Percentiles rank a stretch among this genome's conserved stretches.
Conservation (phyloP, 106 monocot genomes). For the Platanthera zijinensis region DNA sequence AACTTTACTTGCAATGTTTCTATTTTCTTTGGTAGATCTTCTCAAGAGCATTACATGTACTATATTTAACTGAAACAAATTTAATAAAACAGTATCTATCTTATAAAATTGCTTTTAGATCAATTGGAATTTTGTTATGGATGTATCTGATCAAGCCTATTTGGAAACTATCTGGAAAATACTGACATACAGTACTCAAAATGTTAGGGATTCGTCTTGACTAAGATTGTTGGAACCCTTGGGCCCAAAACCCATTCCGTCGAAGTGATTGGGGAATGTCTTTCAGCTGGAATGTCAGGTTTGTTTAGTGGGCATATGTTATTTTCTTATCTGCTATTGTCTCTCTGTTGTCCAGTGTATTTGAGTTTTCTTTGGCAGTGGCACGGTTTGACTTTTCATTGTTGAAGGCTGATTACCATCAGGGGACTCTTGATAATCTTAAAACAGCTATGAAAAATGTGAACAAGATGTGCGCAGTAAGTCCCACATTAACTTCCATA, state of each 20-base stretch:
- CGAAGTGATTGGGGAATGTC: constrained; percentile 59
- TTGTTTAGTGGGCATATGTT: constrained; percentile 7
- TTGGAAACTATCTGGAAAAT: neutral
- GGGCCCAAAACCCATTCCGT: constrained; percentile 72
- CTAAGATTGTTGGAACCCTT: constrained; percentile 66
- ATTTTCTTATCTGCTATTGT: constrained; percentile 9
- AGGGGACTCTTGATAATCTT: constrained; percentile 78
- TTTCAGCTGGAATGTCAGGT: constrained; percentile 82
- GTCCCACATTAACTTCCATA: constrained; percentile 11
- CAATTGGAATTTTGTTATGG: neutral
- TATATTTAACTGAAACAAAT: neutral
- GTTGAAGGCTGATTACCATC: constrained; percentile 66
- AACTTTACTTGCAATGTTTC: neutral
- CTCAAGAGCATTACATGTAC: neutral
- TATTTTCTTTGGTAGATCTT: neutral
- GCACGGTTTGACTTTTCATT: constrained; percentile 92
- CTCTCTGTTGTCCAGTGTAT: neutral
- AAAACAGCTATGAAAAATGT: constrained; percentile 49
- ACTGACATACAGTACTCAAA: neutral
- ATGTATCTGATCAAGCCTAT: neutral
- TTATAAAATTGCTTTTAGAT: neutral
- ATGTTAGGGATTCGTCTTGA: constrained; percentile 46
- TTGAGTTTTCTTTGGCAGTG: constrained; percentile 25
- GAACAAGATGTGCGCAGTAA: constrained; percentile 83
- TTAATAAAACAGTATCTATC: neutral